Evolutionary conservation across 2,329 filamentous ascomycete species (phyloP).

Genomic region (Cercospora sp.): DNA sequence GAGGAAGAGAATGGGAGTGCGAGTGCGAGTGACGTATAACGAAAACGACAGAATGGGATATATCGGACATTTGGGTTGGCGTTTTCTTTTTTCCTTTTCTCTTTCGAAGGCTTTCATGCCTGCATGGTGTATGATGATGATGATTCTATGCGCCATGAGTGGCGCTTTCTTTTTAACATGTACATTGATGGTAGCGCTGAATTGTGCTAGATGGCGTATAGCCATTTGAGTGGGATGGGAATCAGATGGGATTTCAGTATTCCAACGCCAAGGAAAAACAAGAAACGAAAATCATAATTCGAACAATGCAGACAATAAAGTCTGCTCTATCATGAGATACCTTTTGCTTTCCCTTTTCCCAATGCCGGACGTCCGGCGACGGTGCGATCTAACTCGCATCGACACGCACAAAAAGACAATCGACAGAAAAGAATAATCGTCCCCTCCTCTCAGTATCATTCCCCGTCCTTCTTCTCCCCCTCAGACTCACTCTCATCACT

Average conservation of each 20-base stretch:
- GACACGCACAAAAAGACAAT: neutral
- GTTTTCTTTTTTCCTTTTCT: neutral
- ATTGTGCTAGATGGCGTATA: neutral
- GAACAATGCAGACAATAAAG: neutral
- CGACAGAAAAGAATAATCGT: neutral
- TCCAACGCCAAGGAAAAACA: neutral
- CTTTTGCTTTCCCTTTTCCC: neutral
- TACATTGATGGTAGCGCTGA: neutral
- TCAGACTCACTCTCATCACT: conserved; percentile 3
- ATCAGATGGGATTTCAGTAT: neutral
- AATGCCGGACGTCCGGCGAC: neutral
- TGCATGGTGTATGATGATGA: neutral
- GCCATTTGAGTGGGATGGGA: neutral
- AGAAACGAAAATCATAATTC: neutral
- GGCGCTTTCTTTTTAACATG: neutral
- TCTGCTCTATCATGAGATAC: neutral
- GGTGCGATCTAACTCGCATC: neutral
- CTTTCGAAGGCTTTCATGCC: neutral
- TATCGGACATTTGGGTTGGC: neutral
- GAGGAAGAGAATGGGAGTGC: neutral
- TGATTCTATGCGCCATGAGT: neutral
- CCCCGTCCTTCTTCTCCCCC: neutral
- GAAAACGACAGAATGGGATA: conserved; percentile 9
- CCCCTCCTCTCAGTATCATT: neutral
- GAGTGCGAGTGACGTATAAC: neutral